Evolutionary conservation across 768 basidiomycete species (phyloP).

Genomic region (Russula olivacea): DNA sequence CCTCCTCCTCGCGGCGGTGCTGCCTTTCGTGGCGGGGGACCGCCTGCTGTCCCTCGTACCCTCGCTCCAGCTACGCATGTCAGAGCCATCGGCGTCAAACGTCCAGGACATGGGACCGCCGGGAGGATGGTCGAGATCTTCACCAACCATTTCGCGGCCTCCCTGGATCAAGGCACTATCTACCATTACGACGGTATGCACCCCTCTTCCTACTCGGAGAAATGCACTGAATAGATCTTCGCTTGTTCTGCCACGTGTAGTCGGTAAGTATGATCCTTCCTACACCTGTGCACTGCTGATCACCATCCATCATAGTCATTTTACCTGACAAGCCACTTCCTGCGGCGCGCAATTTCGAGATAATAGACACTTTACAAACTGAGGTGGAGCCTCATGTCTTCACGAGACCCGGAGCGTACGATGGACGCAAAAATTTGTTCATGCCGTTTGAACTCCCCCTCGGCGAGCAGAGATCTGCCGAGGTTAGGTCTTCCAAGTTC

Average conservation of each 20-base stretch:
- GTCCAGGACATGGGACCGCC: constrained; percentile 55
- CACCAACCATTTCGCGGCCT: constrained; percentile 60
- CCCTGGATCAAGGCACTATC: constrained; percentile 57
- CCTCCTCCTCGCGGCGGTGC: constrained; percentile 34
- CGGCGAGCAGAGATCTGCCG: constrained; percentile 36
- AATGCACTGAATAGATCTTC: background rate
- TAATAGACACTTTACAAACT: constrained; percentile 59
- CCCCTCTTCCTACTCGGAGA: constrained; percentile 6
- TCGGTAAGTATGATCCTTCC: constrained; percentile 35
- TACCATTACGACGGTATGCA: constrained; percentile 74
- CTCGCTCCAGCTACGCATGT: constrained; percentile 39
- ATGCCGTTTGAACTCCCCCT: constrained; percentile 57
- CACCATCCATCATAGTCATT: constrained; percentile 42
- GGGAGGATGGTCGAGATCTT: constrained; percentile 42
- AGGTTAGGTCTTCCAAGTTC: constrained; percentile 36
- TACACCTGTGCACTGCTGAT: background rate
- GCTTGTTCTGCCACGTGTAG: constrained; percentile 28
- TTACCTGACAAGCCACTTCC: constrained; percentile 65
- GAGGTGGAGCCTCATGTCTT: constrained; percentile 57
- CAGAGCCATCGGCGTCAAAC: constrained; percentile 57
- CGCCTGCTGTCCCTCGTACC: constrained; percentile 14
- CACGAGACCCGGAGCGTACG: constrained; percentile 68
- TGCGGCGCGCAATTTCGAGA: constrained; percentile 59
- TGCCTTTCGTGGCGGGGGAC: constrained; percentile 27
- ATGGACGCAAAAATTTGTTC: constrained; percentile 76